Evolutionary conservation across 2,329 filamentous ascomycete genomes (phyloP).

Genomic region (Aspergillus novoparasiticus): DNA sequence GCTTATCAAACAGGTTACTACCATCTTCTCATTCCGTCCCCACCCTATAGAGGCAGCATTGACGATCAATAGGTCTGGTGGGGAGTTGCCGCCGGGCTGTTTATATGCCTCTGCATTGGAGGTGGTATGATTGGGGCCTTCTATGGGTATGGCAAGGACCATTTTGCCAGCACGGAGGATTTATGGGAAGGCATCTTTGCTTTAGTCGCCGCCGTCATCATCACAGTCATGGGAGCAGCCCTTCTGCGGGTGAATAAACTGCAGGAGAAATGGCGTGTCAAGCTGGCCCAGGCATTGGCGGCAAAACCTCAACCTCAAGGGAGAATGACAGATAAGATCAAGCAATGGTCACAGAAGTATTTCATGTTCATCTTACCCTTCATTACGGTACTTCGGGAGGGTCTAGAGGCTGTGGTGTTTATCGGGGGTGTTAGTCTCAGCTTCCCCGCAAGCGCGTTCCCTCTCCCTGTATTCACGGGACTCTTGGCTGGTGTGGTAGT

Average conservation of each 20-base stretch:
- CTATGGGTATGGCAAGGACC: slow-evolving; percentile 68
- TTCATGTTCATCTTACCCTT: slow-evolving; percentile 85
- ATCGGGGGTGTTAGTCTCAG: slow-evolving; percentile 35
- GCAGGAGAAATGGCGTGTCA: slow-evolving; percentile 84
- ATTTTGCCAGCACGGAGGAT: slow-evolving; percentile 69
- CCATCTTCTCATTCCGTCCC: background rate
- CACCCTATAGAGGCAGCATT: background rate
- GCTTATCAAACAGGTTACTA: slow-evolving; percentile 63
- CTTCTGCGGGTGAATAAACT: slow-evolving; percentile 80
- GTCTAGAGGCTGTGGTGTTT: slow-evolving; percentile 22
- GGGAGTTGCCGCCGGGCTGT: slow-evolving; percentile 63
- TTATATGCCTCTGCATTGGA: slow-evolving; percentile 67
- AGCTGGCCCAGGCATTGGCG: slow-evolving; percentile 72
- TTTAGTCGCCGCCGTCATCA: slow-evolving; percentile 75
- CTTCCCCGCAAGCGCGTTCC: slow-evolving; percentile 56
- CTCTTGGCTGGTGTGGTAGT: slow-evolving; percentile 66
- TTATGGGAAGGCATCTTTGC: slow-evolving; percentile 81
- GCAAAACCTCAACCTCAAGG: slow-evolving; percentile 44
- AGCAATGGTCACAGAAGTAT: slow-evolving; percentile 73
- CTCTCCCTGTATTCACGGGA: slow-evolving; percentile 71
- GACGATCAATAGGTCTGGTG: slow-evolving; percentile 62
- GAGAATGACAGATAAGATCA: slow-evolving; percentile 51
- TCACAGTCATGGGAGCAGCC: slow-evolving; percentile 77
- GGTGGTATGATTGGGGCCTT: slow-evolving; percentile 72
- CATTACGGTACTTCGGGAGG: slow-evolving; percentile 57